Conservation (phyloP, 345 rosid species). For the Jatropha curcas region DNA sequence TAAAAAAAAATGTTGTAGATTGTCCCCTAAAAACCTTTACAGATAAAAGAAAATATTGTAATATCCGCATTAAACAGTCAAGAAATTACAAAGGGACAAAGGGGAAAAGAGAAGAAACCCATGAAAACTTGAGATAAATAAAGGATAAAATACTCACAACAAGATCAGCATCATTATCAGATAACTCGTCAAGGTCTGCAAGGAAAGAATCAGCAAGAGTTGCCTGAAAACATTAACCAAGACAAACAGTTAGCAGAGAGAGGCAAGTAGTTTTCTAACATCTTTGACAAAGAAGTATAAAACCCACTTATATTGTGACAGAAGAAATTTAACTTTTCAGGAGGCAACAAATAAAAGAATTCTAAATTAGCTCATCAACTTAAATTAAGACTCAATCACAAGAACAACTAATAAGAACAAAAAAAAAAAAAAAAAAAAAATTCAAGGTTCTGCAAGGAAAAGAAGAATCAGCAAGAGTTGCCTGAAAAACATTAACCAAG, state of each 20-base stretch:
- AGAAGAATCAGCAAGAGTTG: constrained; percentile 88
- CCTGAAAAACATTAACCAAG: constrained; percentile 43
- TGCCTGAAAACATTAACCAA: constrained; percentile 47
- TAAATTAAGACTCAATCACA: neutral
- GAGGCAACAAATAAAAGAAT: neutral
- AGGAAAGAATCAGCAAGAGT: constrained; percentile 92
- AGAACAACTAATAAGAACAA: neutral
- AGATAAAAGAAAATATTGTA: too few relatives aligned
- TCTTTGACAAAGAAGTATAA: neutral
- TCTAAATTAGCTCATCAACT: neutral
- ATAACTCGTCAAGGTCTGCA: constrained; percentile 92
- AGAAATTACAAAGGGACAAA: neutral
- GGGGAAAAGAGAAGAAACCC: neutral
- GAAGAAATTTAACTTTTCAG: neutral
- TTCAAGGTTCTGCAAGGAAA: constrained; percentile 95
- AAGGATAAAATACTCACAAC: constrained; percentile 38
- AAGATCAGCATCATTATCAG: constrained; percentile 81
- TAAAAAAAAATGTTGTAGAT: too few relatives aligned
- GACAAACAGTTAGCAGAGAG: constrained; percentile 6
- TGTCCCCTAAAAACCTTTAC: too few relatives aligned
- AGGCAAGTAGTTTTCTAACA: too few relatives aligned
- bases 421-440: too few relatives aligned
- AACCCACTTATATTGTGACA: neutral
- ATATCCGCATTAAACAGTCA: neutral
- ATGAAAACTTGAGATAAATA: neutral